phyloP scores from a whole-genome alignment of 768 basidiomycete species.

The Kwoniella dejecticola region DNA sequence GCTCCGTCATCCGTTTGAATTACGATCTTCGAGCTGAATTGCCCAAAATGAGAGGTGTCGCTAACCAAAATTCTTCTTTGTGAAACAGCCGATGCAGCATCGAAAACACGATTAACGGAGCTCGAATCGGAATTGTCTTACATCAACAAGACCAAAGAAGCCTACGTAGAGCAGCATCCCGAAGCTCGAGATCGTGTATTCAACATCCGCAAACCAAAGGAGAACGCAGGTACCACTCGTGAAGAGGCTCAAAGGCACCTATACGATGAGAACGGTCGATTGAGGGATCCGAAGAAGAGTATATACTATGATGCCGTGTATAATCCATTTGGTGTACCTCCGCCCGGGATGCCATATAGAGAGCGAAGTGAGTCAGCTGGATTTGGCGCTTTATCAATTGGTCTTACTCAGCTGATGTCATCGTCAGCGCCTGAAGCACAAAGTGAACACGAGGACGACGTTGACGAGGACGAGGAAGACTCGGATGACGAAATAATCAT shows the following conservation, averaged over 20 bases:
- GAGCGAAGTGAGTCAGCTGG: constrained; percentile 69
- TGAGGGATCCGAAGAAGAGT: constrained; percentile 86
- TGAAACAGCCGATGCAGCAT: constrained; percentile 50
- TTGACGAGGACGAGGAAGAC: constrained; percentile 45
- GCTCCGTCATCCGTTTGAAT: no score
- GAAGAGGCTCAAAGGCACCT: constrained; percentile 57
- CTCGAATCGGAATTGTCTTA: constrained; percentile 77
- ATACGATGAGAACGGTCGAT: constrained; percentile 78
- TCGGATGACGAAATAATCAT: constrained; percentile 79
- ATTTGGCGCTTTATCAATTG: no score
- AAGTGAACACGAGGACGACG: constrained; percentile 64
- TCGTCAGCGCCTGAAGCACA: constrained; percentile 60
- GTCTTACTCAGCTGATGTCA: background rate
- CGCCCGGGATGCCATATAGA: constrained; percentile 94
- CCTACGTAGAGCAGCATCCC: constrained; percentile 89
- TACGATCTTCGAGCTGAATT: no score
- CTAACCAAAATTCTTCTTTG: no score
- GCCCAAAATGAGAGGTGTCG: no score
- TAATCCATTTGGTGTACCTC: constrained; percentile 91
- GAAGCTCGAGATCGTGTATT: constrained; percentile 87
- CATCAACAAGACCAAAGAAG: constrained; percentile 83
- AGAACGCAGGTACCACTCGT: constrained; percentile 60
- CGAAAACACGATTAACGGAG: constrained; percentile 68
- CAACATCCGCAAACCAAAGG: constrained; percentile 55
- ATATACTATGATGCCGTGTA: constrained; percentile 89